A percentile compares a stretch with the other conserved stretches of the same genome.
phyloP scores from a whole-genome alignment of 2,329 filamentous ascomycete genomes.

The Remersonia thermophila region DNA sequence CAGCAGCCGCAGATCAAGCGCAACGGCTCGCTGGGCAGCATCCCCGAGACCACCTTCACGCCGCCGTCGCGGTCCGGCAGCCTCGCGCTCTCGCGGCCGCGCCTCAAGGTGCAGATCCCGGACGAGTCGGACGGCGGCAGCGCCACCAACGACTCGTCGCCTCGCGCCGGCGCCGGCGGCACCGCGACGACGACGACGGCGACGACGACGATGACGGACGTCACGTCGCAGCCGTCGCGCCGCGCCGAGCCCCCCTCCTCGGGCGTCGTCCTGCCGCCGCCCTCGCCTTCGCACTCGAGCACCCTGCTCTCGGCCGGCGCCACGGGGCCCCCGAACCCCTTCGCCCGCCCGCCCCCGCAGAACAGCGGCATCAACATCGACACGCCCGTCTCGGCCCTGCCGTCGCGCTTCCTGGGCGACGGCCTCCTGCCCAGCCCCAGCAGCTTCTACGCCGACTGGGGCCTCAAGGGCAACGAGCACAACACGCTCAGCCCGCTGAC shows the following conservation, averaged over 20 bases:
- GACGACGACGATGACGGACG: constrained; percentile 42
- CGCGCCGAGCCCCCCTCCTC: constrained; percentile 46
- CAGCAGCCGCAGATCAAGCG: constrained; percentile 34
- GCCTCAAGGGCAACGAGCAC: constrained; percentile 56
- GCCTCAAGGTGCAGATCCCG: constrained; percentile 88
- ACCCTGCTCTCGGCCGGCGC: constrained; percentile 82
- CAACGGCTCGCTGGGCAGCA: constrained; percentile 45
- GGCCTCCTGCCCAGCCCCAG: constrained; percentile 83
- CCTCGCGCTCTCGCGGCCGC: constrained; percentile 56
- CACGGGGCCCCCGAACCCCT: constrained; percentile 86
- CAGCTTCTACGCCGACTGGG: constrained; percentile 88
- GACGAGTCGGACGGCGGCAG: constrained; percentile 67
- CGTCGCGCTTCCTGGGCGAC: constrained; percentile 79
- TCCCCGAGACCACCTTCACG: constrained; percentile 51
- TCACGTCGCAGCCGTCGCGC: constrained; percentile 42
- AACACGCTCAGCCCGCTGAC: constrained; percentile 88
- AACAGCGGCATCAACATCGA: constrained; percentile 49
- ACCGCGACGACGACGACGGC: too few species aligned
- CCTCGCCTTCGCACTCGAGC: constrained; percentile 77
- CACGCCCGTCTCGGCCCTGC: constrained; percentile 87
- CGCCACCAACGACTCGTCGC: constrained; percentile 59
- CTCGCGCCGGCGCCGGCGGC: too few species aligned
- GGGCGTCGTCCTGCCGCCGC: constrained; percentile 76
- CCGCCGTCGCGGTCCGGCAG: constrained; percentile 73
- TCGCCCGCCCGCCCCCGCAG: constrained; percentile 70